These are phyloP conservation scores for Skeletonema potamos DNA, from an alignment of 108 stramenopile species.

Conservation along the genomic window DNA sequence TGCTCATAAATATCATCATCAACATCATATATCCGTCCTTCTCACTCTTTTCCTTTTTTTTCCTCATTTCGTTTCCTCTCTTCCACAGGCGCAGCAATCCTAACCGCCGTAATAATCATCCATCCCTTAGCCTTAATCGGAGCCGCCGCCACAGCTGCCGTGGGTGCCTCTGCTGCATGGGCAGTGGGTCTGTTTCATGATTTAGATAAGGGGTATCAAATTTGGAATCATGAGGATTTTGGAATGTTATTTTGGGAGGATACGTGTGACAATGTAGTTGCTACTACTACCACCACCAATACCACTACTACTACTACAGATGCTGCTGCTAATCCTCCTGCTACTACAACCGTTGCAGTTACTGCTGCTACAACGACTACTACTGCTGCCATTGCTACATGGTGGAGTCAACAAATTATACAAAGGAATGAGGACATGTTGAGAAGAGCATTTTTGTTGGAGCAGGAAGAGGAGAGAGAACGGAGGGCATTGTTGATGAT, in stretches of 20 bases:
- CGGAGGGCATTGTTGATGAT: not conserved
- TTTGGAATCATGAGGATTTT: slow-evolving; percentile 37
- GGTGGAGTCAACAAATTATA: slow-evolving; percentile 12
- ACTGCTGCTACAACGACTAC: not conserved
- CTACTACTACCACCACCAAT: not conserved
- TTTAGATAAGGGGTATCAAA: slow-evolving; percentile 28
- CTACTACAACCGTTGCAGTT: no score
- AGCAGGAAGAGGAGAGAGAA: not conserved
- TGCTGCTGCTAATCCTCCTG: slow-evolving; percentile 8
- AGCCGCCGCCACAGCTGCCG: slow-evolving; percentile 12
- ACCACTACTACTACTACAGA: not conserved
- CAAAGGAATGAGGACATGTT: slow-evolving; percentile 17
- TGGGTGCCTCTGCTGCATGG: slow-evolving; percentile 35
- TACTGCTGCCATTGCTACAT: slow-evolving; percentile 4
- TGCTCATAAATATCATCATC: no score
- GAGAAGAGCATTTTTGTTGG: slow-evolving; percentile 10
- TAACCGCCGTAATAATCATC: not conserved
- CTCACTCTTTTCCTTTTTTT: no score
- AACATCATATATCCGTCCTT: no score
- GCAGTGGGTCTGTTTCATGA: slow-evolving; percentile 38
- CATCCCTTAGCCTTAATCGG: slow-evolving; percentile 1
- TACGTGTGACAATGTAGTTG: no score
- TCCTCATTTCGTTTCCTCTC: no score
- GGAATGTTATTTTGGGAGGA: slow-evolving; percentile 39
- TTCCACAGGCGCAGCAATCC: not conserved